Evolutionary conservation across 2,329 filamentous ascomycete genomes (phyloP), one percentile per base, ranked within the genome.

Genomic region (Xylaria polymorpha): DNA sequence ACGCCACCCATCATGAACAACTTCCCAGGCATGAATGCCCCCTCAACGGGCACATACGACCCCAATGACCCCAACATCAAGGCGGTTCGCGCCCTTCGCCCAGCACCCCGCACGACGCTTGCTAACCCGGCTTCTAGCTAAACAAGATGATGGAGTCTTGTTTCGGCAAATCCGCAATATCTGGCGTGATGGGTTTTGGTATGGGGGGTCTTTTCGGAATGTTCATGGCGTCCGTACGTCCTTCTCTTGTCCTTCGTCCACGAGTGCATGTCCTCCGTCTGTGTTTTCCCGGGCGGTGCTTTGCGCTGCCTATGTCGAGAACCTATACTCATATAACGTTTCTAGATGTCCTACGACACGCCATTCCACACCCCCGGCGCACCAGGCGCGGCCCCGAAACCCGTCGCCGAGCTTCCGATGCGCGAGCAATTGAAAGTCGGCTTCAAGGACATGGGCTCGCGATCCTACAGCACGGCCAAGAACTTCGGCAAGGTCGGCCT

Each of bases 341-440:
- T 20, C 55, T 61, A 97, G 94, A 99, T 99, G 96, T 92, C 94
- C 82, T 99, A 99, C 87, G 96, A 99, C 80, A 98, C 94, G 0
- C 93, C 95, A 68, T 91, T 94, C 82, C 91, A 88, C 80, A 73
- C 75, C 44, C 67, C 79, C 51, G 75, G 79, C 48, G 74, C 74
- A 74, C 75, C 81, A 51, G 81, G 81, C 76, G 74, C 78, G 57
- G 75, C 79, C 20, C 76, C 79, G 32, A 81, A 75, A 29, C 80
- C 84, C 57, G 77, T 90, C 69, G 79, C 84, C 50, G 85, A 85
- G n/a, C 89, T 99, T 22, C 94, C 96, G 35, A 86, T 95, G 72
- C 88, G 90, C 55, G 89, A 97, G 80, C 96, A 98, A 82, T 87
- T 99, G 63, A 90, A 89, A 71, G 83, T 88, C 77, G 96, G 96